These are phyloP conservation scores for Aplosporella prunicola DNA, from an alignment of 2,329 filamentous ascomycete species.

Conservation along the genomic window DNA sequence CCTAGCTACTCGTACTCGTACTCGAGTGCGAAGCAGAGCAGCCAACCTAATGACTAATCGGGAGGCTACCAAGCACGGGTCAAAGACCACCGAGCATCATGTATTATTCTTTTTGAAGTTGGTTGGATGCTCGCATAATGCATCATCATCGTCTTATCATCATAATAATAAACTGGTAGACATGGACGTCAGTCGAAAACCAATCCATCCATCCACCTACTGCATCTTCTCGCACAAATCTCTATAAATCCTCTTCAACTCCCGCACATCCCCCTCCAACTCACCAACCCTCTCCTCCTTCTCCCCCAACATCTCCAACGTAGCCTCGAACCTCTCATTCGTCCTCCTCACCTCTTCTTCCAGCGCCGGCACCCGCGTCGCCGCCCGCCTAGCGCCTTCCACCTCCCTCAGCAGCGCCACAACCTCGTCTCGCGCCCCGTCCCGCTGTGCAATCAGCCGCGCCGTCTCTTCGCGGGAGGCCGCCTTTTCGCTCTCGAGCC, in stretches of 20 bases:
- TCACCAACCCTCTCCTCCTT: slow-evolving; percentile 95
- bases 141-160: too few relatives aligned
- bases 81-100: too few relatives aligned
- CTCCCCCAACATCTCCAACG: slow-evolving; percentile 89
- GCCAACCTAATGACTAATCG: too few relatives aligned
- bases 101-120: too few relatives aligned
- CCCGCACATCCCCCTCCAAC: slow-evolving; percentile 74
- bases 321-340: slow-evolving; percentile 75
- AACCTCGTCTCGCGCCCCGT: slow-evolving; percentile 88
- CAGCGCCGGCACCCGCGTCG: slow-evolving; percentile 52
- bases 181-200: too few relatives aligned
- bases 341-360: slow-evolving; percentile 60
- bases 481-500: slow-evolving; percentile 85
- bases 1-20: too few relatives aligned
- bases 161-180: too few relatives aligned
- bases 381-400: slow-evolving; percentile 56
- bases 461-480: slow-evolving; percentile 77
- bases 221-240: slow-evolving; percentile 71
- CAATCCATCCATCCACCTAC: background rate
- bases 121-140: too few relatives aligned
- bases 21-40: too few relatives aligned
- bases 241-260: slow-evolving; percentile 93
- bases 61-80: too few relatives aligned
- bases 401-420: slow-evolving; percentile 80
- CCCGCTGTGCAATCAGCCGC: slow-evolving; percentile 72